Base-by-base conservation (phyloP, 352 stramenopile species). In the Phytophthora capsici region DNA sequence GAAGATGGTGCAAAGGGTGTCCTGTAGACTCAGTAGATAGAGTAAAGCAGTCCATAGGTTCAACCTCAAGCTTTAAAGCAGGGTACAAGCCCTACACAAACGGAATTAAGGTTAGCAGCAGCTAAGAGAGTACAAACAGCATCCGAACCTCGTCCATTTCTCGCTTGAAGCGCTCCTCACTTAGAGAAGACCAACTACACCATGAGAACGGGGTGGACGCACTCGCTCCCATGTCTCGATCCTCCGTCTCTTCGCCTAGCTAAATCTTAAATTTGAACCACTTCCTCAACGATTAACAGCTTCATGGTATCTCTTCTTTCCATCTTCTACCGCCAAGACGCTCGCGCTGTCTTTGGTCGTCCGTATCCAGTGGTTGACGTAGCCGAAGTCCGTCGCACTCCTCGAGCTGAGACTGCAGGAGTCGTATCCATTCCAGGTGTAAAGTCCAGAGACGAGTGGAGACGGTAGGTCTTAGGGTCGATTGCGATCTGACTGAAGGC, bases 311-410 rank as follows among this genome's bases (percentile, higher is more conserved):
- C 34, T 41, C 13, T 17, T n/a, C n/a, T n/a, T n/a, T n/a, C n/a
- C n/a, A n/a, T n/a, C 6, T 43, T 44, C 25, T 75, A 90, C 67
- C 84, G 78, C 78, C 78, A 90, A 30, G 83, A 78, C 17, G 77
- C 78, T 50, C 81, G 74, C 28, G 68, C 40, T 44, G 64, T 71
- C 46, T 72, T 82, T 9, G 65, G 32, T 44, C 66, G 53, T n/a
- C 59, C 58, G 19, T 70, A 73, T 5, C 53, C 54, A 37, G 48
- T 59, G 20, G 49, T 22, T n/a, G 45, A 43, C 8, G 57, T 45
- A 7, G 57, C 22, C 10, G 63, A 66, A 43, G 57, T 61, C 49
- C 59, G 66, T 44, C 68, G 48, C n/a, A 32, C 38, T 43, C 68
- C 47, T 22, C 63, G 57, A 7, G 50, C n/a, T 12, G 26, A 46